Evolutionary conservation across 1,284 basidiomycete species (phyloP).

Genomic region (Ganoderma boninense): DNA sequence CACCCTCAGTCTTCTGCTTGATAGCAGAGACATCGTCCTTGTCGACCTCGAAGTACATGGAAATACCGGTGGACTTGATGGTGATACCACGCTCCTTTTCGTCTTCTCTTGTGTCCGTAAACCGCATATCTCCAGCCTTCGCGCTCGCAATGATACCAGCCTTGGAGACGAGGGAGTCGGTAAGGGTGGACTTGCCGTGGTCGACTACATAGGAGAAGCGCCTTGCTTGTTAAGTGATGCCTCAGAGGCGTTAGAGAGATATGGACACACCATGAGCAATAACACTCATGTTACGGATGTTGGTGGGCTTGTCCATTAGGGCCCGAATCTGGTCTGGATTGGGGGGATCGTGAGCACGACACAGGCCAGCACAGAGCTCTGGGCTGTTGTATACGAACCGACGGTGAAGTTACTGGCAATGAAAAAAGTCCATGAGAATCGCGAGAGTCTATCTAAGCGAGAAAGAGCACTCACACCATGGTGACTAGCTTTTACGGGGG

Average conservation of each 20-base stretch:
- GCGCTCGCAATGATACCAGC: slow-evolving; percentile 98
- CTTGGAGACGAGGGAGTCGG: slow-evolving; percentile 99
- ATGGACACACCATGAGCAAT: slow-evolving; percentile 85
- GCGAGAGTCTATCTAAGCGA: slow-evolving; percentile 23
- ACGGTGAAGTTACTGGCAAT: slow-evolving; percentile 83
- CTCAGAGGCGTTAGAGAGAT: slow-evolving; percentile 18
- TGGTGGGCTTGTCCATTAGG: slow-evolving; percentile 92
- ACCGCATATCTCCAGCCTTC: slow-evolving; percentile 98
- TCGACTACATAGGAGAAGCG: slow-evolving; percentile 73
- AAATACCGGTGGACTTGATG: slow-evolving; percentile 99
- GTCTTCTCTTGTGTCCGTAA: slow-evolving; percentile 97
- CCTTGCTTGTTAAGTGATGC: slow-evolving; percentile 26
- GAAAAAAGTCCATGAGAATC: slow-evolving; percentile 46
- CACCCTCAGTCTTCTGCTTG: slow-evolving; percentile 94
- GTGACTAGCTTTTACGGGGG: slow-evolving; percentile 56
- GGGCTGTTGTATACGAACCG: slow-evolving; percentile 59
- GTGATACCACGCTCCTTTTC: slow-evolving; percentile 99
- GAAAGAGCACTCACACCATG: slow-evolving; percentile 75
- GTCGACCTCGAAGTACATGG: slow-evolving; percentile 98
- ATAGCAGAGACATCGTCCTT: slow-evolving; percentile 90
- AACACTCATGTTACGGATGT: slow-evolving; percentile 99
- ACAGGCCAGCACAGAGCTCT: not conserved
- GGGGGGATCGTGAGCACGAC: slow-evolving; percentile 8
- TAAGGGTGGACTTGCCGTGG: slow-evolving; percentile 99
- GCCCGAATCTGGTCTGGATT: slow-evolving; percentile 84